Evolutionary conservation across 1,284 basidiomycete genomes (phyloP), one percentile per base, ranked within the genome.

Genomic region (Trichosporon asahii): DNA sequence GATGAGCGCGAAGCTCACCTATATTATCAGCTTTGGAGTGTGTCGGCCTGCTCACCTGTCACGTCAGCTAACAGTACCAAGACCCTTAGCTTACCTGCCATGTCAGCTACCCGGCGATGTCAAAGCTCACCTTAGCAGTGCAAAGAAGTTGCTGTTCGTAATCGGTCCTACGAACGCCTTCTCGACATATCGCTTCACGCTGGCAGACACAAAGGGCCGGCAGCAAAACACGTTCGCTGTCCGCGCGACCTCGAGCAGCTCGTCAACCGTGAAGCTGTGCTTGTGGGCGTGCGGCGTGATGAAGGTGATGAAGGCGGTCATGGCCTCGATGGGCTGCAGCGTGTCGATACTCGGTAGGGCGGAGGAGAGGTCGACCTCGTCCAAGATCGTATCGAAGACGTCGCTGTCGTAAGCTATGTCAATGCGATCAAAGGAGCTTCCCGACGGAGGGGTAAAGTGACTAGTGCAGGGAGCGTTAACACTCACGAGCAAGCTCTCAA

Each of bases 141-240:
- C 57, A 15, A 61, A 61, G 18, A 61, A 61, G 57, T 61, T 61
- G 29, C 57, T 61, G 18, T 61, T 61, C 57, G 57, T 61, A 31
- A 61, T 61, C 57, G 57, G 57, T 18, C 57, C 29, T 2, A 61
- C 57, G 11, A 61, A 61, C 2, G 57, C 27, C 29, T 31, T 29
- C 57, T 61, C 57, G 57, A 61, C 57, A 11, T 61, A 61, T 14
- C 57, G 57, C 57, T 33, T 31, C 57, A 61, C 57, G 57, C 57
- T 61, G 7, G 57, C 57, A 18, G 18, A 11, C 14, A 61, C 57
- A 31, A 61, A 61, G 5, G 57, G 57, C 27, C 57, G 57, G 18
- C 57, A 61, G 15, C 57, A 31, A 18, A 61, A 61, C 15, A 61
- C 27, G 18, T 61, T 31, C 27, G 57, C 27, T 1, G 29, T 61